Base-by-base conservation (phyloP, 257 asterid species). In the Solanum lycopersicoides region DNA sequence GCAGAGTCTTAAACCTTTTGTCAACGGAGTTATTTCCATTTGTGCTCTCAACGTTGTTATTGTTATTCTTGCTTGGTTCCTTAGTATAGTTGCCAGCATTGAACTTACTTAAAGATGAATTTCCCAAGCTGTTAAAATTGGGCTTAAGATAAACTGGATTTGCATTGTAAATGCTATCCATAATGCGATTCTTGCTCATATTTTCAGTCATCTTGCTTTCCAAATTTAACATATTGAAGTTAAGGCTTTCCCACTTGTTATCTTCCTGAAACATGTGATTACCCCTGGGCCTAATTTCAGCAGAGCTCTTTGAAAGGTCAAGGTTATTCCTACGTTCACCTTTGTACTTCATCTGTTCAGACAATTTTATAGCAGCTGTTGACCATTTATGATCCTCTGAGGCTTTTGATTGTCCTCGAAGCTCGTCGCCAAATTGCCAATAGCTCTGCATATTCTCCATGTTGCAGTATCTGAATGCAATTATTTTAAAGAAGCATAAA, bases 1-100 rank as follows among this genome's bases (percentile, higher is more conserved):
- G 99, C 91, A 97, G 88, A 45, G 99, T 95, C 94, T 97, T 97
- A 86, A 95, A 97, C 96, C 98, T 95, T 92, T 95, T 97, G 85
- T 95, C 99, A 83, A 82, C 89, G 25, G 91, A 91, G 87, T 88
- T 93, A 93, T 87, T 92, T 23, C 90, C 85, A 68, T 88, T 93
- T n/a, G 86, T 14, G 75, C 50, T 87, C 15, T 93, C 97, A 11
- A 90, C 95, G 90, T 89, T 95, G 92, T 85, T 89, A 42, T 88
- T 86, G 56, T 74, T 83, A 76, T 35, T 87, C 87, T 85, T 86
- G 89, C 83, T 86, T 28, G 88, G 88, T 88, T 95, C 98, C 94
- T 93, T 97, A 82, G 53, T 84, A 85, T 82, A 86, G 88, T 82
- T 93, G 89, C 88, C 87, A 86, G 86, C 83, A 85, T 86, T 89